phyloP scores from a whole-genome alignment of 169 alveolate genomes.

The Blepharisma undulans region DNA sequence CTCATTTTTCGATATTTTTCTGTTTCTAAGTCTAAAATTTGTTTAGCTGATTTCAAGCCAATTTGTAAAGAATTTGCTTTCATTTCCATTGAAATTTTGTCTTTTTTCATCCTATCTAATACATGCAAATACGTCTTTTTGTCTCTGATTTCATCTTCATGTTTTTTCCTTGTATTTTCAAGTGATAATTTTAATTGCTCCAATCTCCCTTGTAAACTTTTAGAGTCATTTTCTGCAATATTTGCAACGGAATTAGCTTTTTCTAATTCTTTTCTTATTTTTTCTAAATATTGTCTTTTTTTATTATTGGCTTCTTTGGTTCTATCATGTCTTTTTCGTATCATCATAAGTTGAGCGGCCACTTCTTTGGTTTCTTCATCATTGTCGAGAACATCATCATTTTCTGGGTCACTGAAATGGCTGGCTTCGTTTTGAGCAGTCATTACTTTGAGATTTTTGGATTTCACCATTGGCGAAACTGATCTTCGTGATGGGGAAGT shows the following conservation, averaged over 20 bases:
- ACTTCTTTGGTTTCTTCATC: constrained; percentile 37
- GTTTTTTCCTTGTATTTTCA: constrained; percentile 30
- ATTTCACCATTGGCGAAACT: neutral
- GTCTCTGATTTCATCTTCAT: constrained; percentile 49
- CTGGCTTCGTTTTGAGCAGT: neutral
- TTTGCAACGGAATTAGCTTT: constrained; percentile 44
- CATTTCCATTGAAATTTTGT: constrained; percentile 54
- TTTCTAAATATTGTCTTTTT: neutral
- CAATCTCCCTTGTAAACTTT: constrained; percentile 43
- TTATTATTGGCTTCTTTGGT: neutral
- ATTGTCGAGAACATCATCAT: neutral
- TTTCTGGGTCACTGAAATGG: neutral
- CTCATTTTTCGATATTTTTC: constrained; percentile 53
- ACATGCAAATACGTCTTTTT: constrained; percentile 53
- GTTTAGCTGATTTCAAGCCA: constrained; percentile 48
- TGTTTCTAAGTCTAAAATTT: constrained; percentile 40
- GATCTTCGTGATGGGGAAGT: neutral
- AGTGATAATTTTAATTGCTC: constrained; percentile 46
- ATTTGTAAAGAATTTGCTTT: constrained; percentile 42
- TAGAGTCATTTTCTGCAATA: constrained; percentile 48
- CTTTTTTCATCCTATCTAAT: constrained; percentile 71
- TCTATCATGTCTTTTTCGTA: constrained; percentile 34
- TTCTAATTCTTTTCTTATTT: constrained; percentile 49
- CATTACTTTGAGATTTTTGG: neutral
- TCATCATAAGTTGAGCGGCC: neutral